Evolutionary conservation across 2,329 filamentous ascomycete species (phyloP).

Genomic region (Cordyceps farinosa): DNA sequence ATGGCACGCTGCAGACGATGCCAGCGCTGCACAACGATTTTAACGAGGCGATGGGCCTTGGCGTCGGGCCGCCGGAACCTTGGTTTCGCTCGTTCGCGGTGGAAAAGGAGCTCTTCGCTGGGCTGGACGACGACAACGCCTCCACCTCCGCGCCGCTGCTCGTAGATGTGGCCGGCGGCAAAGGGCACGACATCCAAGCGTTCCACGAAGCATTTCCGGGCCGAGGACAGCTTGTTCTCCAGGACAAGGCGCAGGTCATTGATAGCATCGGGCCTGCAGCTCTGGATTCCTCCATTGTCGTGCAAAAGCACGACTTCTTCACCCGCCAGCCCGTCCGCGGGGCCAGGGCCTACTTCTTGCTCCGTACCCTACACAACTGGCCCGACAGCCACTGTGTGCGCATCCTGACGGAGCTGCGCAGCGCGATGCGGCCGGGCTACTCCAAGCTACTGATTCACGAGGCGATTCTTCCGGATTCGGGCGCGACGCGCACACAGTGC

Average conservation of each 20-base stretch:
- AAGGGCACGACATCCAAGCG: conserved; percentile 29
- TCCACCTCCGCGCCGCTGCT: conserved; percentile 23
- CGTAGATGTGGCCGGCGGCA: conserved; percentile 30
- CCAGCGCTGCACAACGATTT: neutral
- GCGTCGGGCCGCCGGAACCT: neutral
- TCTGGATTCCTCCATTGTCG: conserved; percentile 25
- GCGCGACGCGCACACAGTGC: conserved; percentile 19
- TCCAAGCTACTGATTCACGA: conserved; percentile 31
- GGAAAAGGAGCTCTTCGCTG: conserved; percentile 26
- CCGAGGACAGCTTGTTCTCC: conserved; percentile 26
- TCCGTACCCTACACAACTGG: conserved; percentile 27
- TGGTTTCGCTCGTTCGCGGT: conserved; percentile 23
- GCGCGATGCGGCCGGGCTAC: conserved; percentile 26
- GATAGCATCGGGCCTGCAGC: conserved; percentile 20
- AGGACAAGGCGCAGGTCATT: conserved; percentile 27
- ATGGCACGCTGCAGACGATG: neutral
- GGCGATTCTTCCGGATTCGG: conserved; percentile 22
- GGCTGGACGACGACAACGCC: conserved; percentile 10
- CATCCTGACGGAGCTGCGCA: conserved; percentile 21
- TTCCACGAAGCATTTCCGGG: conserved; percentile 25
- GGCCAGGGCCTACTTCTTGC: conserved; percentile 26
- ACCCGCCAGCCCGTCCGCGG: conserved; percentile 32
- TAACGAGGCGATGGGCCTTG: neutral
- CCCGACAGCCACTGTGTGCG: conserved; percentile 22
- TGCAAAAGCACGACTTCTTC: conserved; percentile 34